phyloP scores from a whole-genome alignment of 306 rosid species.

The Vicia villosa region DNA sequence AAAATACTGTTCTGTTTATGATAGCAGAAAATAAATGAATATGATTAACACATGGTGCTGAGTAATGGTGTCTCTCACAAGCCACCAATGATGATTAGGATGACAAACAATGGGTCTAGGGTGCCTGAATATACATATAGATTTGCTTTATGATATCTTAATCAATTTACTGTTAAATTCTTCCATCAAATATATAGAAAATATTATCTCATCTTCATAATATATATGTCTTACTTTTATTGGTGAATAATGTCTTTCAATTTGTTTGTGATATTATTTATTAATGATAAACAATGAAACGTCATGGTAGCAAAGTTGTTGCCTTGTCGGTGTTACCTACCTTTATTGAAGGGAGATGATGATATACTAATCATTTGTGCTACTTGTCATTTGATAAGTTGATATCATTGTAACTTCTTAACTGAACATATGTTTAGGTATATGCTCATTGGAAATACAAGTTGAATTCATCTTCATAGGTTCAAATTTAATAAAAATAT shows the following conservation, averaged over 20 bases:
- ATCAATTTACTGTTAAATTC: neutral
- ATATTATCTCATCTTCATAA: slow-evolving; percentile 21
- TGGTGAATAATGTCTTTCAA: slow-evolving; percentile 4
- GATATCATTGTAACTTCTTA: slow-evolving; percentile 16
- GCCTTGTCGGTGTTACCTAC: slow-evolving; percentile 49
- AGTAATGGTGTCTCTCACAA: slow-evolving; percentile 55
- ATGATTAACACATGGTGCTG: slow-evolving; percentile 51
- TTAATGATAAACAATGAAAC: neutral
- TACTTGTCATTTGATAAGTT: slow-evolving; percentile 17
- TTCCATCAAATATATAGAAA: neutral
- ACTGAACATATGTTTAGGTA: slow-evolving; percentile 11
- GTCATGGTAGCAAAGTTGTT: slow-evolving; percentile 29
- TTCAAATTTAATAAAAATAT: neutral
- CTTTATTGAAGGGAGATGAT: slow-evolving; percentile 27
- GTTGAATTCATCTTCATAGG: neutral
- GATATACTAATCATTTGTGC: neutral
- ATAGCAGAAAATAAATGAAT: slow-evolving; percentile 12
- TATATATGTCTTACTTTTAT: slow-evolving; percentile 25
- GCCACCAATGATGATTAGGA: neutral
- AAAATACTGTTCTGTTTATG: slow-evolving; percentile 16
- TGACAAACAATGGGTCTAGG: neutral
- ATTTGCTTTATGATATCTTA: neutral
- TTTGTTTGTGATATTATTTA: neutral
- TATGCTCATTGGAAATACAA: slow-evolving; percentile 27
- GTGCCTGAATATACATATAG: neutral